Percentiles rank a stretch among this genome's conserved stretches.
Evolutionary conservation across 768 basidiomycete genomes (phyloP).

Genomic region (Suillus paluster): DNA sequence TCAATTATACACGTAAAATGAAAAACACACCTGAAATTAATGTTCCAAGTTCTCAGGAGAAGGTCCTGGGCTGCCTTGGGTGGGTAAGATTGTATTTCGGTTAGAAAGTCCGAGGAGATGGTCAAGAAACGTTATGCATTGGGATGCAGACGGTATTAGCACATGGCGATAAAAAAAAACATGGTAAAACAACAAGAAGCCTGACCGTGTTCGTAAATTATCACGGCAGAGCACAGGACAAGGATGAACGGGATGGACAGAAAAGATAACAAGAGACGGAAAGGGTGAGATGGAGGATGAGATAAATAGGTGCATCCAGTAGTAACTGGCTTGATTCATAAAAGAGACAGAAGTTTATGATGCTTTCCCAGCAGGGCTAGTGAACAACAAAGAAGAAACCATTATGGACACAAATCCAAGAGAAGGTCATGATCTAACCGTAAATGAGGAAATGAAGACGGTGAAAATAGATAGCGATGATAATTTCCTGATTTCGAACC

Average conservation of each 20-base stretch:
- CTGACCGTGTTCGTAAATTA: slow-evolving; percentile 6
- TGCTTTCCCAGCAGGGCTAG: background rate
- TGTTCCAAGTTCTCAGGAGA: background rate
- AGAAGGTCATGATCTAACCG: slow-evolving; percentile 1
- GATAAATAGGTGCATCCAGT: background rate
- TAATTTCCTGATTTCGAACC: slow-evolving; percentile 10
- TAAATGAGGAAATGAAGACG: background rate
- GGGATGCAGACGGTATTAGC: background rate
- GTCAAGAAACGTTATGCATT: slow-evolving; percentile 1
- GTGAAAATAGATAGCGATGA: slow-evolving; percentile 11
- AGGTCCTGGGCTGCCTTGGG: no score
- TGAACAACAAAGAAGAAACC: background rate
- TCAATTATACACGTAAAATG: background rate
- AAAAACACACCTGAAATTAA: background rate
- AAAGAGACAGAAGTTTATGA: no score
- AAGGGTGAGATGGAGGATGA: background rate
- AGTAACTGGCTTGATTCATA: background rate
- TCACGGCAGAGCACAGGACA: slow-evolving; percentile 7
- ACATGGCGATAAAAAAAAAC: background rate
- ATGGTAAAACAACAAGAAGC: slow-evolving; percentile 6
- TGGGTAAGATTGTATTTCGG: background rate
- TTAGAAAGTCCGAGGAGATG: background rate
- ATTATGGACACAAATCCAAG: background rate
- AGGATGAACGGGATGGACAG: slow-evolving; percentile 1
- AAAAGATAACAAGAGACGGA: slow-evolving; percentile 2